Evolutionary conservation across 768 basidiomycete species (phyloP).

Genomic region (Rhizopogon vulgaris): DNA sequence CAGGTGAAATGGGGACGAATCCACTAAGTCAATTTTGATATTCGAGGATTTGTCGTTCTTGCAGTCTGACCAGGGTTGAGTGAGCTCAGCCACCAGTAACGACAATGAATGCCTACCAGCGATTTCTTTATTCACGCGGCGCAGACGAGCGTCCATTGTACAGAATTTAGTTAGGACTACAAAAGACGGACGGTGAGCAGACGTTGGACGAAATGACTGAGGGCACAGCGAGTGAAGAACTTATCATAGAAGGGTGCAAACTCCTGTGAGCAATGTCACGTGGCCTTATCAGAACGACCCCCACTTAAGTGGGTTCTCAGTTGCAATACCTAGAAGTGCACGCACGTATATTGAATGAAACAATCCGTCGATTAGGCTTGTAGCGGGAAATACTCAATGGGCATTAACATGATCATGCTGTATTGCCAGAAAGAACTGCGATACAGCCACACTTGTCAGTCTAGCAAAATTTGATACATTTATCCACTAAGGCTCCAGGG

Average conservation of each 20-base stretch:
- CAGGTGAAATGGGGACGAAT: slow-evolving; percentile 87
- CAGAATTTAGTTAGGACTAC: not conserved
- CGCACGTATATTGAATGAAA: too few relatives aligned
- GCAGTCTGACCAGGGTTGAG: slow-evolving; percentile 55
- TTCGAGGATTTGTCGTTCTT: slow-evolving; percentile 90
- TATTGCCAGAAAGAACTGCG: too few relatives aligned
- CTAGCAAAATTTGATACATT: too few relatives aligned
- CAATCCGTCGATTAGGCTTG: too few relatives aligned
- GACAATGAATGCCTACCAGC: slow-evolving; percentile 41
- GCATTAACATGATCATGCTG: too few relatives aligned
- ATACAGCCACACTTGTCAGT: too few relatives aligned
- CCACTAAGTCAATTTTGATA: slow-evolving; percentile 82
- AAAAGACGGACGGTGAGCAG: not conserved
- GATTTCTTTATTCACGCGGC: slow-evolving; percentile 94
- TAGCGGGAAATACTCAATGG: too few relatives aligned
- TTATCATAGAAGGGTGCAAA: not conserved
- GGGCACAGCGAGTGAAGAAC: not conserved
- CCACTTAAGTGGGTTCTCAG: not conserved
- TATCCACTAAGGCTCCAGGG: not conserved
- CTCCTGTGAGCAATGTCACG: slow-evolving; percentile 7
- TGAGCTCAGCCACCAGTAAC: not conserved
- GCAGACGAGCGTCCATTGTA: slow-evolving; percentile 81
- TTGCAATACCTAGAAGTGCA: too few relatives aligned
- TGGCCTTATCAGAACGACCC: slow-evolving; percentile 17
- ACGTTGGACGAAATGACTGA: not conserved